Evolutionary conservation across 768 basidiomycete species (phyloP).

Genomic region (Xerocomellus intermedius): DNA sequence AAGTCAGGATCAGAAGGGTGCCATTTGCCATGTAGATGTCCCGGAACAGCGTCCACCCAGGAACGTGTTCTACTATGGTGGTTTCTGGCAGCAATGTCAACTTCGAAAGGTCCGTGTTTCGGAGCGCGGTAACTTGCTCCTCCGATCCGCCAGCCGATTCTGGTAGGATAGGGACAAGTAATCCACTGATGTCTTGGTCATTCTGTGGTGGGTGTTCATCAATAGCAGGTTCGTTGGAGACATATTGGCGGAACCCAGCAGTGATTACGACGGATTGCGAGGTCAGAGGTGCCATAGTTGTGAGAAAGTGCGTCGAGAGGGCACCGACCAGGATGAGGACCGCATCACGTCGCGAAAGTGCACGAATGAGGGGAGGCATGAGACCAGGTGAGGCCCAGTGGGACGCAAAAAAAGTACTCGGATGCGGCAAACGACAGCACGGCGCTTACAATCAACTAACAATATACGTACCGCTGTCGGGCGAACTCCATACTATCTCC

Average conservation of each 20-base stretch:
- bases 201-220: background rate
- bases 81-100: constrained; percentile 46
- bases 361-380: constrained; percentile 40
- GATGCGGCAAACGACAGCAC: background rate
- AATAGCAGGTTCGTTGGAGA: background rate
- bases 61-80: constrained; percentile 59
- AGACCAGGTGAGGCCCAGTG: background rate
- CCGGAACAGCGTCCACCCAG: constrained; percentile 83
- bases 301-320: constrained; percentile 52
- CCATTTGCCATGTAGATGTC: constrained; percentile 86
- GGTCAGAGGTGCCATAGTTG: constrained; percentile 36
- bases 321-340: constrained; percentile 60
- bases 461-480: background rate
- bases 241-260: constrained; percentile 13
- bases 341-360: constrained; percentile 54
- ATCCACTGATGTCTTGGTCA: constrained; percentile 4
- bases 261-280: constrained; percentile 35
- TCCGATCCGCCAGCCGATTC: background rate
- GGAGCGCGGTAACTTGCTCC: background rate
- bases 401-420: background rate
- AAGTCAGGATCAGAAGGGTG: constrained; percentile 68
- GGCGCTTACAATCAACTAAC: background rate
- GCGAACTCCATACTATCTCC: background rate
- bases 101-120: constrained; percentile 1
- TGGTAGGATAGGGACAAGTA: background rate